These are phyloP conservation scores for Flaveria ramosissima DNA, from an alignment of 129 eudicot species.

Conservation along the genomic window DNA sequence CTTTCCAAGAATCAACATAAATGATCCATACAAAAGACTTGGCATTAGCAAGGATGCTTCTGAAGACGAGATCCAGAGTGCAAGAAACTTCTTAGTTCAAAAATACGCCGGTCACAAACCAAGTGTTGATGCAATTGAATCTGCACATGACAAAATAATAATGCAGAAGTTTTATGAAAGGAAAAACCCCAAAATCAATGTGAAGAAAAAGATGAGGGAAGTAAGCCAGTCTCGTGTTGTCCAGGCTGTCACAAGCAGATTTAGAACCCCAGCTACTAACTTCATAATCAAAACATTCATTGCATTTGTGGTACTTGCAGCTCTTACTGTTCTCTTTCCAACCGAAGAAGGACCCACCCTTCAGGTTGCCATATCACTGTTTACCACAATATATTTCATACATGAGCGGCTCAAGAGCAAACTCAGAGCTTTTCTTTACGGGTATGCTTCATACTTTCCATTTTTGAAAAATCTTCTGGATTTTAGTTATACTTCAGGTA, in stretches of 20 bases:
- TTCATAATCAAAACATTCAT: slow-evolving; percentile 71
- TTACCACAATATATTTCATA: slow-evolving; percentile 72
- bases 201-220: slow-evolving; percentile 88
- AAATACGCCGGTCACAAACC: slow-evolving; percentile 89
- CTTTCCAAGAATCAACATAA: slow-evolving; percentile 84
- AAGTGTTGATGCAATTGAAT: slow-evolving; percentile 93
- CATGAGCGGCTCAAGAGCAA: slow-evolving; percentile 82
- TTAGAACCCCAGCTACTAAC: slow-evolving; percentile 75
- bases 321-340: slow-evolving; percentile 83
- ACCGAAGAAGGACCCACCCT: slow-evolving; percentile 99
- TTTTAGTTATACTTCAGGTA: slow-evolving; percentile 8
- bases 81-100: slow-evolving; percentile 87
- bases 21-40: slow-evolving; percentile 94
- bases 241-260: slow-evolving; percentile 79
- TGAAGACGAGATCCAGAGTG: slow-evolving; percentile 90
- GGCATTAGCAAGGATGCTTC: slow-evolving; percentile 89
- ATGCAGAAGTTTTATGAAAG: slow-evolving; percentile 84
- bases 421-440: slow-evolving; percentile 79
- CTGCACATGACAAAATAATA: slow-evolving; percentile 91
- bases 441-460: slow-evolving; percentile 52
- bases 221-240: slow-evolving; percentile 71
- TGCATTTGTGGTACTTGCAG: slow-evolving; percentile 77
- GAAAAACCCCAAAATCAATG: slow-evolving; percentile 78
- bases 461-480: slow-evolving; percentile 1
- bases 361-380: slow-evolving; percentile 81